These are phyloP conservation scores for Colletotrichum lentis DNA, from an alignment of 2,329 filamentous ascomycete species.

Conservation along the genomic window DNA sequence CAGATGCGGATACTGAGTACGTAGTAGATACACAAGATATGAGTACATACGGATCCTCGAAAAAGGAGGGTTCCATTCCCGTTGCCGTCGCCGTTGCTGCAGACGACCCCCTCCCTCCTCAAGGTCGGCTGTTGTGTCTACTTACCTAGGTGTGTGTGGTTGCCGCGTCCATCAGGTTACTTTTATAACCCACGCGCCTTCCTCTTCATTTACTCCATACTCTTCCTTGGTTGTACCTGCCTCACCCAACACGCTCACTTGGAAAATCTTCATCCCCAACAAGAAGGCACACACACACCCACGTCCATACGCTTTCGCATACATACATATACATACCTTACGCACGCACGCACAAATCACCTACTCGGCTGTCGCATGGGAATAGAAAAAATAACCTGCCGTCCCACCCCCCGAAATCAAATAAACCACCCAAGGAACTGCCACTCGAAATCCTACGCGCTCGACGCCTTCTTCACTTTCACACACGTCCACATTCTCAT, in stretches of 20 bases:
- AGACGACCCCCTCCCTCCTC: too few relatives aligned
- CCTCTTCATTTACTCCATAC: neutral
- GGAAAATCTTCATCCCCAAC: neutral
- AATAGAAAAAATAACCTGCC: too few relatives aligned
- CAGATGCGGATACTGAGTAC: neutral
- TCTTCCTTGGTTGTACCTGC: constrained; percentile 1
- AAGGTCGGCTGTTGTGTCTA: neutral
- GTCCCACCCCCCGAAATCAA: neutral
- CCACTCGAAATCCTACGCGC: constrained; percentile 3
- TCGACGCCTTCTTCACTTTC: neutral
- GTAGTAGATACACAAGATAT: neutral
- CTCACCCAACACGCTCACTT: constrained; percentile 5
- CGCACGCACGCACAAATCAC: constrained; percentile 1
- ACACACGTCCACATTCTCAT: constrained; percentile 2
- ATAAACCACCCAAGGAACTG: constrained; percentile 1
- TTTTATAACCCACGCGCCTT: constrained; percentile 15
- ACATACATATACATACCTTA: constrained; percentile 2
- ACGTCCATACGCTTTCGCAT: constrained; percentile 5
- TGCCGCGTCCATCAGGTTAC: constrained; percentile 20
- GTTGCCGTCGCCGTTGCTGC: neutral
- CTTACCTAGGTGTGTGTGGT: neutral
- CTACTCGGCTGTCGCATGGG: too few relatives aligned
- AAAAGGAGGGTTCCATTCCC: constrained; percentile 5
- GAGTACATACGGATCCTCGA: neutral
- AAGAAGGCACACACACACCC: neutral